A percentile compares a stretch with the other conserved stretches of the same genome.
These are phyloP conservation scores for Cladosporium sp. DNA, from an alignment of 2,329 filamentous ascomycete genomes.

Conservation along the genomic window DNA sequence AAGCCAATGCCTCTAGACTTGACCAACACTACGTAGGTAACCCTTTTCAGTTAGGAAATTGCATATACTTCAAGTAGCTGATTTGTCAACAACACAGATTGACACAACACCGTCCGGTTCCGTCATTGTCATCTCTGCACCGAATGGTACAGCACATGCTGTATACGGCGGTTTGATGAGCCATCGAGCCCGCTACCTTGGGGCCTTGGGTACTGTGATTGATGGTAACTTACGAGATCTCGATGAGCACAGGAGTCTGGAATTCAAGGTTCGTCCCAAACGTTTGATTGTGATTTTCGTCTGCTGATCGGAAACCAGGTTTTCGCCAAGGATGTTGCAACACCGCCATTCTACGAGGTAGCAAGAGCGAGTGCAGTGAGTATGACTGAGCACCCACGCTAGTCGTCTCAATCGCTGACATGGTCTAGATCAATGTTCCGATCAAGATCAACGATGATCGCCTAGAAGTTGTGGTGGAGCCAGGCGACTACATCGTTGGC, in stretches of 20 bases:
- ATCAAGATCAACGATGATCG: neutral
- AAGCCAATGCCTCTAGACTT: neutral
- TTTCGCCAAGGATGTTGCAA: neutral
- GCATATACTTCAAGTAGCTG: too few species aligned
- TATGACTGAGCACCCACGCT: neutral
- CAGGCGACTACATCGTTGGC: neutral
- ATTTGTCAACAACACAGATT: conserved; percentile 36
- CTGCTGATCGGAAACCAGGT: neutral
- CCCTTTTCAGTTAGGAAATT: too few species aligned
- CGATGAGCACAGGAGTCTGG: conserved; percentile 34
- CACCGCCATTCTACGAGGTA: neutral
- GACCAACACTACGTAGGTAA: neutral
- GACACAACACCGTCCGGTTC: conserved; percentile 46
- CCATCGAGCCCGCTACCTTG: conserved; percentile 41
- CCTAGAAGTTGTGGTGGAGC: neutral
- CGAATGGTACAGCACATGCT: conserved; percentile 45
- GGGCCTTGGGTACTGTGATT: conserved; percentile 48
- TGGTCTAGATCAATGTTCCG: neutral
- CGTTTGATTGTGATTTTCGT: too few species aligned
- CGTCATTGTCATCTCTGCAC: conserved; percentile 50
- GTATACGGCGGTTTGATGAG: conserved; percentile 55
- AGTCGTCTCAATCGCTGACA: neutral
- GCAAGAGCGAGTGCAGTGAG: neutral
- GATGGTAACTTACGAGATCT: conserved; percentile 52
- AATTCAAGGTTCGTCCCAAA: too few species aligned